Evolutionary conservation across 1,139 yeast species (phyloP).

Genomic region (Geotrichum candidum): DNA sequence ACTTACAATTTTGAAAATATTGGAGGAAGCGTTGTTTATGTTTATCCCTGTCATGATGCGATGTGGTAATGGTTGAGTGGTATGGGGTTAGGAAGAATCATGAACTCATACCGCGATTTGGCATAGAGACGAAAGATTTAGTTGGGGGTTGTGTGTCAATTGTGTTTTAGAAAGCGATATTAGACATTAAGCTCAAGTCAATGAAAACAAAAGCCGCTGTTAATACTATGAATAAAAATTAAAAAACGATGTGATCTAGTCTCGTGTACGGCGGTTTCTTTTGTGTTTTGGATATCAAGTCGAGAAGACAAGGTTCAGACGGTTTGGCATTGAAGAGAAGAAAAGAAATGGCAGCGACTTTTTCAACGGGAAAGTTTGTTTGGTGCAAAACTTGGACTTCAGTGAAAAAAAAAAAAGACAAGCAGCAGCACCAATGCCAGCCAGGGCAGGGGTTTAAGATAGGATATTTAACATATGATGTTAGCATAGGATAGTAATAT

Average conservation of each 20-base stretch:
- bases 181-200: neutral
- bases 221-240: neutral
- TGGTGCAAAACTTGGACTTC: neutral
- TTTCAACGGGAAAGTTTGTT: neutral
- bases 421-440: neutral
- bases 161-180: neutral
- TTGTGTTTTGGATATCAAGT: neutral
- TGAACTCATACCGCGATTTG: neutral
- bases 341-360: neutral
- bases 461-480: neutral
- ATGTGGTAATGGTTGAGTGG: neutral
- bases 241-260: neutral
- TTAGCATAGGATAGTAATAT: too few species aligned
- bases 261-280: neutral
- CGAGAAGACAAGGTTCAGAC: neutral
- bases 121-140: neutral
- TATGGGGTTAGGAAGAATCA: neutral
- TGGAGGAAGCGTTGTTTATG: slow-evolving; percentile 27
- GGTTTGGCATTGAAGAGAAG: neutral
- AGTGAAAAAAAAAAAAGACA: neutral
- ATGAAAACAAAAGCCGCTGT: neutral
- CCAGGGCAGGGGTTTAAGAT: neutral
- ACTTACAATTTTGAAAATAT: slow-evolving; percentile 29
- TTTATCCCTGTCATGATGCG: slow-evolving; percentile 14
- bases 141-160: neutral